Evolutionary conservation across 805 yeast species (phyloP).

Genomic region (Wickerhamiella lipophila): DNA sequence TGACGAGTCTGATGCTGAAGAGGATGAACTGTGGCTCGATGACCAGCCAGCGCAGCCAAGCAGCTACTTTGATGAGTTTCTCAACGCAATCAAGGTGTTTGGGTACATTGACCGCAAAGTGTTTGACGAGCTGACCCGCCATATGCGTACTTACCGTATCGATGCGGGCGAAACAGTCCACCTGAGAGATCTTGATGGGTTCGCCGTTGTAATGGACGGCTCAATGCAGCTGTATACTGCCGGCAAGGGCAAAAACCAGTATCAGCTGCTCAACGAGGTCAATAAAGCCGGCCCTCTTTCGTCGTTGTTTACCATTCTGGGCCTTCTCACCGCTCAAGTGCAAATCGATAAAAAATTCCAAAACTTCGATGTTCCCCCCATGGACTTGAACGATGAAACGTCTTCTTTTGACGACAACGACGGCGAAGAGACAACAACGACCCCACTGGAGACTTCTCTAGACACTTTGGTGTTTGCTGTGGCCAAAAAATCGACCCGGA

Average conservation of each 20-base stretch:
- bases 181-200: conserved; percentile 66
- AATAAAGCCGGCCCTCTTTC: conserved; percentile 77
- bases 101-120: conserved; percentile 86
- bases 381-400: conserved; percentile 3
- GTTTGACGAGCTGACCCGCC: conserved; percentile 82
- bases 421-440: too few species aligned
- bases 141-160: conserved; percentile 78
- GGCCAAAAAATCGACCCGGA: conserved; percentile 64
- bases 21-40: conserved; percentile 35
- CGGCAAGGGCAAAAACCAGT: conserved; percentile 31
- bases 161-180: conserved; percentile 63
- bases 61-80: conserved; percentile 74
- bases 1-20: conserved; percentile 28
- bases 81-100: conserved; percentile 82
- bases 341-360: conserved; percentile 18
- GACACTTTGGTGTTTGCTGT: conserved; percentile 44
- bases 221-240: conserved; percentile 46
- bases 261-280: conserved; percentile 66
- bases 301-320: conserved; percentile 66
- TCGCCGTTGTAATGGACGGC: conserved; percentile 88
- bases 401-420: too few species aligned
- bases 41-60: conserved; percentile 32
- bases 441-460: conserved; percentile 13
- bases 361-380: conserved; percentile 10
- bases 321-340: conserved; percentile 48